Conservation (phyloP, 23 red algal genomes). For the Gracilaria vermiculophylla region DNA sequence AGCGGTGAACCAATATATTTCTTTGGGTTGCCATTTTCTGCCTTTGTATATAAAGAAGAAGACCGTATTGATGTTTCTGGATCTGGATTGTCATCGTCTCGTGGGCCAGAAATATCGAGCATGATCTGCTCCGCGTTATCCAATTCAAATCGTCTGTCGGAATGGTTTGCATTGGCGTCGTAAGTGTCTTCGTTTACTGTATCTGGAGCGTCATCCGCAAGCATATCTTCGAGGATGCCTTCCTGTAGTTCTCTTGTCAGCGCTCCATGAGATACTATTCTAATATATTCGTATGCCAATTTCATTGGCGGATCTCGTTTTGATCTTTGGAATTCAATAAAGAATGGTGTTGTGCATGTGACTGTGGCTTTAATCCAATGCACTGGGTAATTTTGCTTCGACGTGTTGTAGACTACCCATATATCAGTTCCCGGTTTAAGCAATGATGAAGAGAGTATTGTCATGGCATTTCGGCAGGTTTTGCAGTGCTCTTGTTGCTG, state of each 20-base stretch:
- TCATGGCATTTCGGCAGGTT: neutral
- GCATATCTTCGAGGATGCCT: neutral
- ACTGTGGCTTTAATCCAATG: constrained; percentile 26
- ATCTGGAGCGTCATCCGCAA: neutral
- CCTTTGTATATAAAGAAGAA: constrained; percentile 4
- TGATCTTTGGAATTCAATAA: neutral
- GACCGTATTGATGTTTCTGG: neutral
- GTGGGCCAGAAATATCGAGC: constrained; percentile 38
- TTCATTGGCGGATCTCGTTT: constrained; percentile 8
- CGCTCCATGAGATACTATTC: neutral
- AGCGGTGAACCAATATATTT: constrained; percentile 7
- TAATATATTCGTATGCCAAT: constrained; percentile 16
- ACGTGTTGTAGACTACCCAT: constrained; percentile 17
- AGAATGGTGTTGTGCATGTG: constrained; percentile 10
- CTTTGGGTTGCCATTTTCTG: neutral
- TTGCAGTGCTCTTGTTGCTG: constrained; percentile 5
- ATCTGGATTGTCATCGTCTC: neutral
- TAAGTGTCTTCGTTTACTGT: neutral
- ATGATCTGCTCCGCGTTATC: constrained; percentile 27
- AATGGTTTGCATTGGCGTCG: too few relatives aligned
- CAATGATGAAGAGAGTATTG: neutral
- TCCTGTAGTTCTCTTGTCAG: constrained; percentile 7
- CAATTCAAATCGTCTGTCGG: too few relatives aligned
- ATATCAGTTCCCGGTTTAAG: neutral
- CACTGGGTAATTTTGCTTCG: constrained; percentile 1